phyloP scores from a whole-genome alignment of 257 asterid genomes.

The Lantana camara region DNA sequence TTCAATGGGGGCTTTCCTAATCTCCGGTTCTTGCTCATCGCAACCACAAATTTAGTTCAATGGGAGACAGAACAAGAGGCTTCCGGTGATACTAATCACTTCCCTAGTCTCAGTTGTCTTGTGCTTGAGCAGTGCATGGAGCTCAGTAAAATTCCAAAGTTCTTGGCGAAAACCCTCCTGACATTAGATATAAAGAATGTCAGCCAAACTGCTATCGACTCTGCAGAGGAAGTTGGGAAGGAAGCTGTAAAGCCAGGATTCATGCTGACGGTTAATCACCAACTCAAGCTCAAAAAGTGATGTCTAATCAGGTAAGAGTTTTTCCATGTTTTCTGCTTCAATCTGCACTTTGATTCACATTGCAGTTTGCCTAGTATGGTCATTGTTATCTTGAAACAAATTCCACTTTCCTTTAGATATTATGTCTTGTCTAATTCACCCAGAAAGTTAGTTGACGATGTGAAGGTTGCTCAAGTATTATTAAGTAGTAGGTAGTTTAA shows the following conservation, averaged over 20 bases:
- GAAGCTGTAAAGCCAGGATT: neutral
- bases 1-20: neutral
- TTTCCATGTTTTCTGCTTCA: neutral
- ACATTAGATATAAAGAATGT: constrained; percentile 26
- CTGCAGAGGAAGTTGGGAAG: constrained; percentile 18
- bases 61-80: no score
- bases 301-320: neutral
- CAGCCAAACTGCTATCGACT: neutral
- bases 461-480: no score
- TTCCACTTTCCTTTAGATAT: no score
- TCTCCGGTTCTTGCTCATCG: constrained; percentile 39
- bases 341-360: no score
- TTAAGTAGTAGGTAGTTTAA: no score
- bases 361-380: no score
- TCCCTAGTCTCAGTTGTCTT: constrained; percentile 37
- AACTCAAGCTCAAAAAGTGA: neutral
- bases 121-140: constrained; percentile 28
- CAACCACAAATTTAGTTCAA: constrained; percentile 21
- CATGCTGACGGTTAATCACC: constrained; percentile 15
- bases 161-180: constrained; percentile 31
- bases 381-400: no score
- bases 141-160: constrained; percentile 28
- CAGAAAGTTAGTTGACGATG: no score
- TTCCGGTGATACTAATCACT: constrained; percentile 5
- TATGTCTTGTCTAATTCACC: no score